Conservation (phyloP, 1,139 yeast genomes). For the Kodamaea alishanica region DNA sequence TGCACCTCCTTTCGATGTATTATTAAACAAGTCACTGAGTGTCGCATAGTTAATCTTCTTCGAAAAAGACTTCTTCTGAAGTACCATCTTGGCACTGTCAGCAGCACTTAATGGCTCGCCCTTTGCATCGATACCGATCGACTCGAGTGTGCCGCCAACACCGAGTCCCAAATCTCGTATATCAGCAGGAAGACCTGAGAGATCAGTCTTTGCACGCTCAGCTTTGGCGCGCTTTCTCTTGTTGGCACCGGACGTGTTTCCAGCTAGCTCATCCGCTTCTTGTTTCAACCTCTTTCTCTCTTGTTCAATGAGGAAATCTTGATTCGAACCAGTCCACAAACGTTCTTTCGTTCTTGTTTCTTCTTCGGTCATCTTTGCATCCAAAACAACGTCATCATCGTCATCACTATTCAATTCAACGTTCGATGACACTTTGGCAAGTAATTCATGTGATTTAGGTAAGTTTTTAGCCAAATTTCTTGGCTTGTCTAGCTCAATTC, state of each 20-base stretch:
- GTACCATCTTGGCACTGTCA: slow-evolving; percentile 69
- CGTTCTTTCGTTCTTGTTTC: slow-evolving; percentile 70
- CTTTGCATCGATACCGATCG: slow-evolving; percentile 38
- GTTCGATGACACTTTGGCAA: slow-evolving; percentile 55
- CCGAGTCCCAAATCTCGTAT: slow-evolving; percentile 24
- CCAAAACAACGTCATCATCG: slow-evolving; percentile 61
- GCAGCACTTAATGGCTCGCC: slow-evolving; percentile 57
- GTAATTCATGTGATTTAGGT: slow-evolving; percentile 54
- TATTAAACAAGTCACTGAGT: slow-evolving; percentile 57
- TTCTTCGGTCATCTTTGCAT: slow-evolving; percentile 62
- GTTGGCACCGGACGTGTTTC: slow-evolving; percentile 56
- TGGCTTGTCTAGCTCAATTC: slow-evolving; percentile 42
- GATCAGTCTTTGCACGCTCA: slow-evolving; percentile 28
- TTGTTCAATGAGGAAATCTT: slow-evolving; percentile 80
- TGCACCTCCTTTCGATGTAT: not conserved
- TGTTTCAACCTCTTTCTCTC: slow-evolving; percentile 78
- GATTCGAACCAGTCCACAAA: slow-evolving; percentile 85
- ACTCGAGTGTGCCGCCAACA: slow-evolving; percentile 35
- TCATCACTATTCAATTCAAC: slow-evolving; percentile 60
- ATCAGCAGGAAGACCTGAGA: slow-evolving; percentile 5
- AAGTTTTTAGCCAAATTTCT: slow-evolving; percentile 46
- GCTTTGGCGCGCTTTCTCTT: slow-evolving; percentile 25
- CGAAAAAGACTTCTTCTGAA: slow-evolving; percentile 69
- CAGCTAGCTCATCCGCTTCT: slow-evolving; percentile 82
- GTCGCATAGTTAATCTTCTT: slow-evolving; percentile 86